Percentiles rank a stretch among this genome's conserved stretches.
Conservation (phyloP, 805 yeast genomes). For the Wickerhamomyces sydowiorum region DNA sequence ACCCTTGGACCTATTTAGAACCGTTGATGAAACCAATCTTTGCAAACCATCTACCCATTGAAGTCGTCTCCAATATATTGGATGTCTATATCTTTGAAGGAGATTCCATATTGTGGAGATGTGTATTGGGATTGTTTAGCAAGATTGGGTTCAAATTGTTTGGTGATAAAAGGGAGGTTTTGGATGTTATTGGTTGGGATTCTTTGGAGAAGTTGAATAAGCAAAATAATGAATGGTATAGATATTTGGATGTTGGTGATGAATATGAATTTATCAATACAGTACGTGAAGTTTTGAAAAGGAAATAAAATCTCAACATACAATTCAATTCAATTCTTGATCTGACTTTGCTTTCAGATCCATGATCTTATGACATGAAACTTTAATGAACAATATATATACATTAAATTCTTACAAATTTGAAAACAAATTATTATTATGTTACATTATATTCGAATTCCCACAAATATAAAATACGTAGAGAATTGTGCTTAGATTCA, state of each 20-base stretch:
- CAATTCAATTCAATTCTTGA: too few relatives aligned
- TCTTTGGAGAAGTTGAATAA: constrained; percentile 23
- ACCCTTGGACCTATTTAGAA: constrained; percentile 37
- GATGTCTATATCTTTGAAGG: constrained; percentile 62
- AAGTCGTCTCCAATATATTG: constrained; percentile 41
- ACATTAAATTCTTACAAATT: too few relatives aligned
- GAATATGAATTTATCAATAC: constrained; percentile 41
- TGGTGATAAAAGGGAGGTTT: constrained; percentile 43
- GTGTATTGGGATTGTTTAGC: constrained; percentile 46
- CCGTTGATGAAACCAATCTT: constrained; percentile 40
- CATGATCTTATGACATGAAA: too few relatives aligned
- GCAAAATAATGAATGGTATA: constrained; percentile 12
- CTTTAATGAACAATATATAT: too few relatives aligned
- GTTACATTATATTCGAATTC: too few relatives aligned
- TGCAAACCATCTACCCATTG: constrained; percentile 38
- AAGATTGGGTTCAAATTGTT: constrained; percentile 45
- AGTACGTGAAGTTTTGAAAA: constrained; percentile 34
- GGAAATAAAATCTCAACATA: constrained; percentile 3
- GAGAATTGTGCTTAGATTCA: too few relatives aligned
- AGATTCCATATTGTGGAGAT: constrained; percentile 47
- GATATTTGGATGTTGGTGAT: constrained; percentile 43
- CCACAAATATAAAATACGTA: too few relatives aligned
- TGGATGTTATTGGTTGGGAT: constrained; percentile 32
- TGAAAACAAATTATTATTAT: too few relatives aligned
- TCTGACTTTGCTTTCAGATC: too few relatives aligned